A percentile compares a stretch with the other conserved stretches of the same genome.
Evolutionary conservation across 331 rosid species (phyloP).

Genomic region (Saraca asoca): DNA sequence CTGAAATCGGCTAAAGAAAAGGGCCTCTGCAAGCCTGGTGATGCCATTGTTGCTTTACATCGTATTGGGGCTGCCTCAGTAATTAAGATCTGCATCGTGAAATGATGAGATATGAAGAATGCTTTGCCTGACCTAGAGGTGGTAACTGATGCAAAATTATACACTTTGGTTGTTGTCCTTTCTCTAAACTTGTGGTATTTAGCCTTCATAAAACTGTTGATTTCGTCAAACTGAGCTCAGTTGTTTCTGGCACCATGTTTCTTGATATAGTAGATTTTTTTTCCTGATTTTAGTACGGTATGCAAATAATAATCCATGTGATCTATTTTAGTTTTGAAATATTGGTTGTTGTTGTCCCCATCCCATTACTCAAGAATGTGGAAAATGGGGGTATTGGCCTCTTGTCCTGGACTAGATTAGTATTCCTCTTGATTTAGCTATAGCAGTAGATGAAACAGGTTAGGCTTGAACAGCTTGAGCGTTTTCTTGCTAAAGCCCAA

Average conservation of each 20-base stretch:
- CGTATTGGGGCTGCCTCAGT: constrained; percentile 91
- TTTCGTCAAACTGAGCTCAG: constrained; percentile 19
- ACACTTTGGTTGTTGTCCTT: constrained; percentile 30
- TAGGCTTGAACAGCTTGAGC: too few relatives aligned
- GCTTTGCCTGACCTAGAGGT: constrained; percentile 30
- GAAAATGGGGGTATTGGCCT: too few relatives aligned
- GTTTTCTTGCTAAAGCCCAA: too few relatives aligned
- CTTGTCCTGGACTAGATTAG: too few relatives aligned
- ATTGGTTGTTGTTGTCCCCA: constrained; percentile 1
- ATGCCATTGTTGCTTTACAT: constrained; percentile 89
- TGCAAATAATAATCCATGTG: constrained; percentile 30
- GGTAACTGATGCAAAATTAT: constrained; percentile 26
- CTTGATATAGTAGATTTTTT: constrained; percentile 6
- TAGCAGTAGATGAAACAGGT: too few relatives aligned
- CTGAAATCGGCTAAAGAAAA: constrained; percentile 69
- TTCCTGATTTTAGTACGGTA: constrained; percentile 16
- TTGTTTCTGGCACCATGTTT: constrained; percentile 27
- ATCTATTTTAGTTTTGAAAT: not conserved
- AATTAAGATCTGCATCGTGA: constrained; percentile 89
- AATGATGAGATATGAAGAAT: constrained; percentile 41
- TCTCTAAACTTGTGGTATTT: constrained; percentile 34
- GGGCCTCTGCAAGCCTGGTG: constrained; percentile 79
- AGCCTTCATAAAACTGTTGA: constrained; percentile 31
- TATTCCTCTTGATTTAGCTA: too few relatives aligned
- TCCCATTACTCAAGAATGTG: not conserved